Evolutionary conservation across 352 stramenopile species (phyloP).

Genomic region (Pythium grandisporangium): DNA sequence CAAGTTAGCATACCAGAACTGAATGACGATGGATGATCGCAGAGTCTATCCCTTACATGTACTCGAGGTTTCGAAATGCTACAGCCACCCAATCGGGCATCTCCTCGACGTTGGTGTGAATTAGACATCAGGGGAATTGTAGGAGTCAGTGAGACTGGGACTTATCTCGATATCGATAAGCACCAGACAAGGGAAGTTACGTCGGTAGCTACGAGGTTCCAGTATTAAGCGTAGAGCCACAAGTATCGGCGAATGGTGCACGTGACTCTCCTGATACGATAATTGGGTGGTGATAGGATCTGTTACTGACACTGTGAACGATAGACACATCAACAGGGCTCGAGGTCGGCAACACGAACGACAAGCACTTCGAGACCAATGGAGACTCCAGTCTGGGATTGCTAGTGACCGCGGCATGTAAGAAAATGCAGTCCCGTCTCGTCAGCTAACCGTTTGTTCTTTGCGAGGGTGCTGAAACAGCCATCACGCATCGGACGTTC

Average conservation of each 20-base stretch:
- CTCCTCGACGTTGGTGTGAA: not conserved
- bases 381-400: not conserved
- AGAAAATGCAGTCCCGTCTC: too few species aligned
- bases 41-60: not conserved
- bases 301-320: not conserved
- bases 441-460: too few species aligned
- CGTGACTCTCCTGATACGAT: too few species aligned
- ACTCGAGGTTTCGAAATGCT: not conserved
- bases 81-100: not conserved
- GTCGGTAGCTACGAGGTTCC: not conserved
- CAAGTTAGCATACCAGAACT: too few species aligned
- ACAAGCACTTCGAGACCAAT: not conserved
- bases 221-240: not conserved
- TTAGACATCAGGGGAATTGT: slow-evolving; percentile 26
- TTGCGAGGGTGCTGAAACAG: too few species aligned
- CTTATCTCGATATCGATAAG: slow-evolving; percentile 25
- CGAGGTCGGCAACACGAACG: not conserved
- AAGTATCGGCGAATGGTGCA: not conserved
- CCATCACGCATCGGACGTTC: too few species aligned
- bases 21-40: too few species aligned
- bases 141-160: slow-evolving; percentile 25
- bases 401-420: too few species aligned
- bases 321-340: not conserved
- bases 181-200: slow-evolving; percentile 5
- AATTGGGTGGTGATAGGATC: too few species aligned